Conservation (phyloP, 257 asterid species). For the Ligustrum vulgare region DNA sequence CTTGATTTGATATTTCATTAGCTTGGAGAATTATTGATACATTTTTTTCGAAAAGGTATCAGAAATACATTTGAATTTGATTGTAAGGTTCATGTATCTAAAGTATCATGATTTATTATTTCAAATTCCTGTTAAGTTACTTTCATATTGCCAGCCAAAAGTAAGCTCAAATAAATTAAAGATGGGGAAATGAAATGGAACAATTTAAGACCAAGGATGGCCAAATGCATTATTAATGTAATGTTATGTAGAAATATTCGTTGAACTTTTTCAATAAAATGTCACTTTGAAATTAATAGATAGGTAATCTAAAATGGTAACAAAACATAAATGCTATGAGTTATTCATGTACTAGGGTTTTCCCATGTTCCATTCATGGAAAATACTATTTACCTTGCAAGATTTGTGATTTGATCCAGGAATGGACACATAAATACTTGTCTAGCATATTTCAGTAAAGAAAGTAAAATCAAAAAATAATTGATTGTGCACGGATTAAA, state of each 20-base stretch:
- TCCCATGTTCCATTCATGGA: background rate
- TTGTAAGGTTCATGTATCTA: slow-evolving; percentile 3
- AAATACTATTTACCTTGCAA: background rate
- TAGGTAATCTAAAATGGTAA: background rate
- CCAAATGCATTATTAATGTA: background rate
- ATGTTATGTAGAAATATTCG: too few species aligned
- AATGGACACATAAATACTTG: background rate
- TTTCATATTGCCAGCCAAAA: slow-evolving; percentile 15
- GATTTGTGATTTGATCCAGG: background rate
- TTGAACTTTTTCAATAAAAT: background rate
- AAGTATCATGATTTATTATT: background rate
- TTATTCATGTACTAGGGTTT: background rate
- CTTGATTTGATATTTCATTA: background rate
- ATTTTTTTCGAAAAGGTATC: background rate
- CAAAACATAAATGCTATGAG: background rate
- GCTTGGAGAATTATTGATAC: background rate
- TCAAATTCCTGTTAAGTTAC: background rate
- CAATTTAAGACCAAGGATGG: background rate
- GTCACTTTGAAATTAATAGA: background rate
- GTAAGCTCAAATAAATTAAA: background rate
- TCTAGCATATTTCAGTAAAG: too few species aligned
- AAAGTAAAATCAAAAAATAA: too few species aligned
- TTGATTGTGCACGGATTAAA: too few species aligned
- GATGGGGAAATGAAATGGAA: background rate
- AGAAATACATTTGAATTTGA: background rate